Evolutionary conservation across 306 rosid species (phyloP), one percentile per base, ranked within the genome.

Genomic region (Cicer chorassanicum): DNA sequence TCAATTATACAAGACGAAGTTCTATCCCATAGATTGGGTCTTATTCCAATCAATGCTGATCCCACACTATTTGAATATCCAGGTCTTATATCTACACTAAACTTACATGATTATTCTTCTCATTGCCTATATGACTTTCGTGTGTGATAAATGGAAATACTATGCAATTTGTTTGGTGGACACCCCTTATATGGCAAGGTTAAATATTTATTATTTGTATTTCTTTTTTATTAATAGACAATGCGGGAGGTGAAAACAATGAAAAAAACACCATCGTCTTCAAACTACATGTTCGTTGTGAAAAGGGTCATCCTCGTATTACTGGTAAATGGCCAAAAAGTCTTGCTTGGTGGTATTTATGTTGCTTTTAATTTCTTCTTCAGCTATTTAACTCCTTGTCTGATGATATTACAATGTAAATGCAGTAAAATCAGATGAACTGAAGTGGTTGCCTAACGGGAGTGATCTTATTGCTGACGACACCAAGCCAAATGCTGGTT

Each of bases 11-110:
- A 92, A 80, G 99, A 94, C 43, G 99, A 94, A 88, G 99, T 94
- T 71, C 98, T 94, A 80, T 6, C 96, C 80, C 99, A 92, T 83
- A 89, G 99, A 85, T 82, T 94, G 87, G 99, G 99, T 65, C 93
- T 94, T 59, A 75, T 94, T 83, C 99, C 99, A 11, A 82, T 94
- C 81, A 65, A 16, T 42, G 96, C 85, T 83, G 99, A 94, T 80
- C 99, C 99, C 18, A 87, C 93, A 81, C 87, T 90, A 51, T 94
- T 94, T 79, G 93, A 92, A 78, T 87, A 81, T 73, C 84, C 95
- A 92, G 99, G 99, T 94, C 67, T 72, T 66, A 65, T 75, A 36
- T 81, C 61, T 76, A 13, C 34, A 15, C 67, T 34, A 48, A 46
- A 7, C 45, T 21, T 50, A 48, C 49, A 16, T 13, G 29, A n/a